Evolutionary conservation across 306 rosid genomes (phyloP), one percentile per base, ranked within the genome.

Genomic region (Sesbania bispinosa): DNA sequence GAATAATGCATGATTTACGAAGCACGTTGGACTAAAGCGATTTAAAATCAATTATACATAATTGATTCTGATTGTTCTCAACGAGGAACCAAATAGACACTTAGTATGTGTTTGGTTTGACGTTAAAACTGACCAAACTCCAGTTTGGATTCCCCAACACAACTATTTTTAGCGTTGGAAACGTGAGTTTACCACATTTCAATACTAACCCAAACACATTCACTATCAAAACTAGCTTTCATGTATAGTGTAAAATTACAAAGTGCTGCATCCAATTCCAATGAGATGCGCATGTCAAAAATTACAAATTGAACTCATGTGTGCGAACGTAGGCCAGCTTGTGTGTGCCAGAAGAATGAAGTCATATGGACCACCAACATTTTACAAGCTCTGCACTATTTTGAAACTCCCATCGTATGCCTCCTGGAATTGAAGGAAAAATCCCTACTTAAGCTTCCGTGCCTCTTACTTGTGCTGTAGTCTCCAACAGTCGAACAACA

Each of bases 351-450:
- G 47, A 19, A 66, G 71, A 66, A 58, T 55, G 33, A 62, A 41
- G 9, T 13, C 74, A 20, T 24, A 48, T 48, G 48, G 43, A 35
- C 45, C 33, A 62, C 43, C 51, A 60, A 67, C 38, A 74, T 29
- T 81, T 48, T 71, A 58, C 55, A 71, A 42, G 57, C 32, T 27
- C 33, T 48, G 21, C 33, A 15, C 63, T 43, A 77, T 38, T 48
- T 41, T 29, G 43, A 50, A 60, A 35, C 52, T 48, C 64, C 43
- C 30, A 60, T 50, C 29, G 19, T 29, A 33, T 27, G 67, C 38
- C 52, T 50, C 52, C 24, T 15, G 59, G 43, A 45, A 62, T 5
- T 54, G 43, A 38, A 60, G 27, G 69, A 69, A 26, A 55, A 30
- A 8, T 42, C 24, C 20, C 38, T 43, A 30, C 47, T 35, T 19